Conservation (phyloP, 257 asterid species). For the Solanum arcanum region DNA sequence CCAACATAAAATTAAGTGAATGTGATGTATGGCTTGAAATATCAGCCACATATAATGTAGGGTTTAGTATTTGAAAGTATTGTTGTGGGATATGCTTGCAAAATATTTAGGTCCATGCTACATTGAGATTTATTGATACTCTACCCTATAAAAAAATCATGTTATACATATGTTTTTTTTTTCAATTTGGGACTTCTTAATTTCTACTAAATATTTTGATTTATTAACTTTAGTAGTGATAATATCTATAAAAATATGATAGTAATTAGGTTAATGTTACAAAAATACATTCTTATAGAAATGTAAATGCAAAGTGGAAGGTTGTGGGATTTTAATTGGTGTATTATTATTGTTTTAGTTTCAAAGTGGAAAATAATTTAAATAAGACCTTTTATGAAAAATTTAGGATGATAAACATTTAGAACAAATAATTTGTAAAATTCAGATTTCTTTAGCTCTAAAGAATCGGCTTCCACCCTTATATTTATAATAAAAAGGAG, state of each 20-base stretch:
- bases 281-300: neutral
- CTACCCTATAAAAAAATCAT: neutral
- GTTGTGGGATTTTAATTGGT: no score
- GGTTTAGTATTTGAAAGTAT: neutral
- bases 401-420: neutral
- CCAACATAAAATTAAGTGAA: neutral
- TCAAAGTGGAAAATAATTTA: neutral
- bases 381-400: neutral
- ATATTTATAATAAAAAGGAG: no score
- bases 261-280: neutral
- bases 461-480: neutral
- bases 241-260: neutral
- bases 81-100: neutral
- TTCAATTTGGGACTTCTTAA: neutral
- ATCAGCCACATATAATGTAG: neutral
- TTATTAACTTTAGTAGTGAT: neutral
- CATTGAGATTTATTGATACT: neutral
- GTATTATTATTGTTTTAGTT: neutral
- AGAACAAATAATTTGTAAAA: no score
- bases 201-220: neutral
- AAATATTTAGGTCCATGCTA: neutral
- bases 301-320: neutral
- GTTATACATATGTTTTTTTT: neutral
- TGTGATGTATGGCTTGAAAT: neutral
- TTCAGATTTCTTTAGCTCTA: no score